Conservation (phyloP, 129 eudicot species). For the Centrapalus pauciflorus region DNA sequence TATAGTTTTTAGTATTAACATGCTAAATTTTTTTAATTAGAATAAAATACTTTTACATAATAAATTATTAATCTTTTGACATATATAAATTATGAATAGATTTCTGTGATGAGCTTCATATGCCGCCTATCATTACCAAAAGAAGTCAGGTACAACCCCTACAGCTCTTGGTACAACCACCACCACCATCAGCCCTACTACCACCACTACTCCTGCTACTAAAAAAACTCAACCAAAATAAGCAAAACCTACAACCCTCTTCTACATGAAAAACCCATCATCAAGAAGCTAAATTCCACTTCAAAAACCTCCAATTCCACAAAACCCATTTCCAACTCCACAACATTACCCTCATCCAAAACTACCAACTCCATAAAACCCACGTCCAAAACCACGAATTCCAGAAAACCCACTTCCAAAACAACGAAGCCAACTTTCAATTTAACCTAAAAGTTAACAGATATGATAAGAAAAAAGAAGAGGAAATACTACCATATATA, state of each 20-base stretch:
- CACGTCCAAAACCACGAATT: constrained; percentile 20
- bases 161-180: constrained; percentile 14
- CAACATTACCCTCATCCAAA: neutral
- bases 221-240: constrained; percentile 25
- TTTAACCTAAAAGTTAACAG: constrained; percentile 45
- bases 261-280: constrained; percentile 11
- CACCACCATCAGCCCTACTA: constrained; percentile 31
- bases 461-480: constrained; percentile 30
- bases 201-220: neutral
- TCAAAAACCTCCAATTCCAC: constrained; percentile 47
- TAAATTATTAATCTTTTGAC: too few species aligned
- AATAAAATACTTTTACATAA: too few species aligned
- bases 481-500: too few species aligned
- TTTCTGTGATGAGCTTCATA: constrained; percentile 12
- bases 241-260: too few species aligned
- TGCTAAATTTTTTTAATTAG: too few species aligned
- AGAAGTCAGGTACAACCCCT: constrained; percentile 25
- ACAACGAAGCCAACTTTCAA: too few species aligned
- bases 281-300: constrained; percentile 71
- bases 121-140: constrained; percentile 41
- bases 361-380: constrained; percentile 12
- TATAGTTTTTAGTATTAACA: too few species aligned
- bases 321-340: constrained; percentile 19
- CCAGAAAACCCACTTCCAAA: constrained; percentile 21
- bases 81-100: too few species aligned